Percentiles rank a stretch among this genome's conserved stretches.
Conservation (phyloP, 2,329 filamentous ascomycete species). For the Exophiala sideris region DNA sequence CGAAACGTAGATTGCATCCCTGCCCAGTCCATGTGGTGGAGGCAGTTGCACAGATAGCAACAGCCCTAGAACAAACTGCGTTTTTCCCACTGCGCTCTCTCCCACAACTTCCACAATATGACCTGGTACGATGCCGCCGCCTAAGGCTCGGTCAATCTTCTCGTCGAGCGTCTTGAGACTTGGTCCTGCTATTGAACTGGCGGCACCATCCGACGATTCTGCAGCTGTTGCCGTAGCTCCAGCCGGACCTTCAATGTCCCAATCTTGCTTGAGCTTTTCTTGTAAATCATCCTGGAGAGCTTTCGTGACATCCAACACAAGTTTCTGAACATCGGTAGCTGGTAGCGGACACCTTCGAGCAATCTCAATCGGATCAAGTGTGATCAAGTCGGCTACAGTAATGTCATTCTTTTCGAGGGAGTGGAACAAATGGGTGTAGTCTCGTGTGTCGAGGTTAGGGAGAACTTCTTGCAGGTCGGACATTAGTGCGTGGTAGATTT, state of each 20-base stretch:
- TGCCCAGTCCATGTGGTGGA: constrained; percentile 65
- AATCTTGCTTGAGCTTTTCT: constrained; percentile 8
- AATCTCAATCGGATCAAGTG: constrained; percentile 75
- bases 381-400: constrained; percentile 79
- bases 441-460: constrained; percentile 70
- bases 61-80: constrained; percentile 82
- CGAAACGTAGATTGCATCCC: constrained; percentile 85
- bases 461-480: constrained; percentile 81
- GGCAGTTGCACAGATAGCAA: constrained; percentile 82
- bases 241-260: neutral
- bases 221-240: constrained; percentile 22
- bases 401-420: constrained; percentile 74
- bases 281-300: constrained; percentile 55
- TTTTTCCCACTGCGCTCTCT: constrained; percentile 90
- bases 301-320: constrained; percentile 64
- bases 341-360: constrained; percentile 82
- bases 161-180: constrained; percentile 78
- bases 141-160: constrained; percentile 65
- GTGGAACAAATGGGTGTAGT: constrained; percentile 71
- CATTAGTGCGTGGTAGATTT: constrained; percentile 50
- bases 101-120: constrained; percentile 86
- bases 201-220: constrained; percentile 33
- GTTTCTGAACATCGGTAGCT: constrained; percentile 71
- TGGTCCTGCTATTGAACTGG: constrained; percentile 45
- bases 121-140: constrained; percentile 75